Evolutionary conservation across 2,329 filamentous ascomycete species (phyloP).

Genomic region (Aureobasidium lini): DNA sequence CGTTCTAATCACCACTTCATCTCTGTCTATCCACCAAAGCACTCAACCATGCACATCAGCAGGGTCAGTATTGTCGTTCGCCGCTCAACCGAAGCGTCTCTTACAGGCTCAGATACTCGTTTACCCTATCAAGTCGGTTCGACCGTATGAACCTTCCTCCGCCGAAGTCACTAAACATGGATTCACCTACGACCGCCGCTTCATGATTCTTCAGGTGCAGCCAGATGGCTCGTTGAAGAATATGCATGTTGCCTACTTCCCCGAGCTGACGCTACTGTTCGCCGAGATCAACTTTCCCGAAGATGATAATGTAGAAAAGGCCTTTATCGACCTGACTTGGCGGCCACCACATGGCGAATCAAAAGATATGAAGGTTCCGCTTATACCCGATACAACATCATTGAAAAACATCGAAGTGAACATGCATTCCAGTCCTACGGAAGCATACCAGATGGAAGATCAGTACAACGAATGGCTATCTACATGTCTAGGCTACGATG

Average conservation of each 20-base stretch:
- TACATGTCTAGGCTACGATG: slow-evolving; percentile 35
- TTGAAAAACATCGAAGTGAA: slow-evolving; percentile 32
- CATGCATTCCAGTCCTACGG: slow-evolving; percentile 38
- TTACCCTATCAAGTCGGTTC: slow-evolving; percentile 43
- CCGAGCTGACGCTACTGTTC: slow-evolving; percentile 35
- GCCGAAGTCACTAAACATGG: slow-evolving; percentile 37
- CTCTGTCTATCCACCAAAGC: not conserved
- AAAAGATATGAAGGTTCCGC: slow-evolving; percentile 30
- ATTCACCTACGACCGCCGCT: slow-evolving; percentile 38
- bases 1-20: not conserved
- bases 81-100: slow-evolving; percentile 10
- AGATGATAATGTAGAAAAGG: slow-evolving; percentile 23
- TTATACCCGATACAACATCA: slow-evolving; percentile 30
- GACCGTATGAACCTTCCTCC: slow-evolving; percentile 30
- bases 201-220: slow-evolving; percentile 34
- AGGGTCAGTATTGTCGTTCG: slow-evolving; percentile 20
- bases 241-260: slow-evolving; percentile 35
- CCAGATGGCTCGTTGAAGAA: slow-evolving; percentile 31
- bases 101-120: slow-evolving; percentile 31
- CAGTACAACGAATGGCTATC: slow-evolving; percentile 39
- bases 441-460: slow-evolving; percentile 36
- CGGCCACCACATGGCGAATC: slow-evolving; percentile 27
- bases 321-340: slow-evolving; percentile 33
- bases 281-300: slow-evolving; percentile 29
- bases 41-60: slow-evolving; percentile 26